Base-by-base conservation (phyloP, 1,139 yeast species). In the Yamadazyma mexicana region DNA sequence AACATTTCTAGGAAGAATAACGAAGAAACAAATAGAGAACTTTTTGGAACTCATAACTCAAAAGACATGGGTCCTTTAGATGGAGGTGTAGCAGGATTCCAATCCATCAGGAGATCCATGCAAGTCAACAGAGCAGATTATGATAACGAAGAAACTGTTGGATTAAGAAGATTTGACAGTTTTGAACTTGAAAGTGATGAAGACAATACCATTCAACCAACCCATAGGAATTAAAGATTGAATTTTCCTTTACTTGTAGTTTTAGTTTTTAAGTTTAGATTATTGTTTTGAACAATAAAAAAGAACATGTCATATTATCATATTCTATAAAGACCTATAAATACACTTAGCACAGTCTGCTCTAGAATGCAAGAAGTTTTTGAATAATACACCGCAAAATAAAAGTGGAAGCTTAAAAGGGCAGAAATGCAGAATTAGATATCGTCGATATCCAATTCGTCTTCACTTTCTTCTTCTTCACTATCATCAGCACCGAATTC, bases 401-500 rank as follows among this genome's bases (percentile, higher is more conserved):
- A 20, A 20, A 20, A 20, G 22, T 5, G 5, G 22, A 20, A 20
- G 22, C 22, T 20, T 6, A 20, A 20, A 20, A 20, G 8, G 8
- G 8, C 22, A 22, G 11, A 23, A 20, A 31, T 35, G 18, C 16
- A n/a, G n/a, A n/a, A n/a, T 28, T 74, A 85, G 62, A 86, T 84
- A 66, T 86, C 92, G 67, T 87, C 96, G 58, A 89, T 87, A 61
- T 81, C 83, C 51, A 77, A 72, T 60, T 86, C 94, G 48, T 77
- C 81, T 33, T 69, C 68, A 32, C 65, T 81, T 17, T 79, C 94
- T 31, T 78, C 91, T 12, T 80, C 91, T 40, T 76, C 84, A 45
- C 79, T 88, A 47, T 88, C 94, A 50, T 89, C 97, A 59, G 87
- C 92, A 65, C 97, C 98, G 68, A 94, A 94, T 72, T 94, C 98